Evolutionary conservation across 2,329 filamentous ascomycete genomes (phyloP), one percentile per base, ranked within the genome.

Genomic region (Epichloe sylvatica): DNA sequence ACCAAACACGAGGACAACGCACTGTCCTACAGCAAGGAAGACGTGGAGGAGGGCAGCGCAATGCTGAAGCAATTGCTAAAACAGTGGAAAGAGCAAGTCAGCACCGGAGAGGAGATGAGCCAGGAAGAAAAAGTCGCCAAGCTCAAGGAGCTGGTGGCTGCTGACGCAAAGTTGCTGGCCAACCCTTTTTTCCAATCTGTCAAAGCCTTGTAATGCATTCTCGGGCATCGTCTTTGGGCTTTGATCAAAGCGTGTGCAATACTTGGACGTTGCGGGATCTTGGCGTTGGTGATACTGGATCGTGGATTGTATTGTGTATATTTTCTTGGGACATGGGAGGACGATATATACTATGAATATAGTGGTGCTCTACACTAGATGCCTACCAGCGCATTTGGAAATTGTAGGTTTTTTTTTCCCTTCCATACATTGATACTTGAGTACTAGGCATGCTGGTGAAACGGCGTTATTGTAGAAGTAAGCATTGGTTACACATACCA

Each of bases 21-120:
- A 7, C 66, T 76, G 41, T 70, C 78, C 56, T 88, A 87, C 62
- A 84, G 77, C 55, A 89, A 88, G 60, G 78, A 89, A 55, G 89
- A 98, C 57, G 85, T 97, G 0, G 89, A 95, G 59, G 80, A 91
- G 63, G 92, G 92, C 7, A 95, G 85, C 62, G 77, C 77, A 23
- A 70, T 94, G 67, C 73, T 98, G 45, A 97, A 97, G 69, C 78
- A 83, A 44, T 75, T 96, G 61, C 69, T 98, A 51, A 69, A 84
- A 39, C 77, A 80, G 63, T 98, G 92, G 92, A 96, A 94, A 72
- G 75, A 79, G 47, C 83, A 91, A 63, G 78, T 80, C 11, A 70
- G 78, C 51, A 74, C 67, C 1, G 77, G 74, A 33, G 64, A 70
- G 3, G 64, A 71, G 4, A 71, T 88, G 72, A 81, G 70, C 51